These are phyloP conservation scores for Flaveria trinervia DNA, from an alignment of 129 eudicot genomes.

Conservation along the genomic window DNA sequence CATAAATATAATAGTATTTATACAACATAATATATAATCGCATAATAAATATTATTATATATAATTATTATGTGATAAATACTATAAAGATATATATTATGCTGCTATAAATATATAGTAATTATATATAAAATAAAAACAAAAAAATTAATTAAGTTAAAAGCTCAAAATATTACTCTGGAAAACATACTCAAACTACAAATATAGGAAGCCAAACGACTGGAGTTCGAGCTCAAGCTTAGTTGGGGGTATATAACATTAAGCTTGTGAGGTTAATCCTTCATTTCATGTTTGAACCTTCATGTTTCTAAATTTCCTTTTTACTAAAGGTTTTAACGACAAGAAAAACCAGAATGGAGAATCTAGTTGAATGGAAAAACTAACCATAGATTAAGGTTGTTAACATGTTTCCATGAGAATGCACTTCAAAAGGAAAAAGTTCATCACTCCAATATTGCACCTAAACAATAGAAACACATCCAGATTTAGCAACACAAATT, in stretches of 20 bases:
- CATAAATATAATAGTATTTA: too few relatives aligned
- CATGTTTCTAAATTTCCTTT: neutral
- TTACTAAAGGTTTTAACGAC: neutral
- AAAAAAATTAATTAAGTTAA: too few relatives aligned
- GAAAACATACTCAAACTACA: too few relatives aligned
- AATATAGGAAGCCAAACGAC: neutral
- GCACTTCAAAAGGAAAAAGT: neutral
- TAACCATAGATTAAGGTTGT: neutral
- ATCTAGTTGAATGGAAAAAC: neutral
- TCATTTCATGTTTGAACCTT: neutral
- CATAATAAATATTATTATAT: too few relatives aligned
- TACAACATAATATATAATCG: too few relatives aligned
- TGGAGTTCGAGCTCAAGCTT: neutral
- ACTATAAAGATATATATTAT: too few relatives aligned
- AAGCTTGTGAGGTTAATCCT: too few relatives aligned
- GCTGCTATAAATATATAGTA: too few relatives aligned
- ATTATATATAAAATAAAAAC: too few relatives aligned
- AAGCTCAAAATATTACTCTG: too few relatives aligned
- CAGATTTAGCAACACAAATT: neutral
- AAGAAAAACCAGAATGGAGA: neutral
- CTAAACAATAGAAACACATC: neutral
- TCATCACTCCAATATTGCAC: neutral
- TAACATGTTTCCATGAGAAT: neutral
- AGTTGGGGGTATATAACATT: neutral
- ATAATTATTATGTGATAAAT: too few relatives aligned